Base-by-base conservation (phyloP, 108 stramenopile genomes). In the Schizochytrium sp. region DNA sequence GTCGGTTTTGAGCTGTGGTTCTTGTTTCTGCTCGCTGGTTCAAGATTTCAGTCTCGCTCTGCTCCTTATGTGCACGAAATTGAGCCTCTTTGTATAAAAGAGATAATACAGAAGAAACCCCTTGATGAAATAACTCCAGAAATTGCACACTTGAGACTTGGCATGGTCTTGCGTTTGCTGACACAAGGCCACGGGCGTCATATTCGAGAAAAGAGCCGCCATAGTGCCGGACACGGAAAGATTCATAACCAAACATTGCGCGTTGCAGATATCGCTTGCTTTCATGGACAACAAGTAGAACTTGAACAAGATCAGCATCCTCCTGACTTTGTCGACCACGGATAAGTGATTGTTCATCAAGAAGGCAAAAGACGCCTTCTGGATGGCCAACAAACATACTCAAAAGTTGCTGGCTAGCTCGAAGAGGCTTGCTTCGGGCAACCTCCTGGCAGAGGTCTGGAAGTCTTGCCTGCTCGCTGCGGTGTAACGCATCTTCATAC, bases 161-260 rank as follows among this genome's bases (percentile, higher is more conserved):
- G 76, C 53, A 83, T 55, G 76, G 1, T n/a, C 64, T 38, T 15
- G 64, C 76, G 28, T 83, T 83, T 1, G 47, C 76, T 5, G 76
- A 17, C 5, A 83, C 47, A 10, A 83, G 47, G 10, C 76, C 76
- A 5, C 53, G 76, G 38, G 76, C 76, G 76, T 83, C 76, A 2
- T 83, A 83, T 53, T 83, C 76, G 50, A 83, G 2, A 49, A 83
- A 83, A 38, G 49, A 49, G 2, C 76, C 76, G 10, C 76, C 76
- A 42, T 83, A 83, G 76, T 83, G 76, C 53, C 53, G 10, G 10
- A 83, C 76, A 5, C 53, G 10, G n/a, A 83, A 83, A 5, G 50
- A 55, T 13, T 83, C 50, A 53, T 83, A 83, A 13, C 76, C 76
- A 83, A 83, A 83, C 28, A 40, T 83, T 10, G 76, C 76, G 10